These are phyloP conservation scores for Penicillium sclerotigenum DNA, from an alignment of 2,329 filamentous ascomycete genomes.

Conservation along the genomic window DNA sequence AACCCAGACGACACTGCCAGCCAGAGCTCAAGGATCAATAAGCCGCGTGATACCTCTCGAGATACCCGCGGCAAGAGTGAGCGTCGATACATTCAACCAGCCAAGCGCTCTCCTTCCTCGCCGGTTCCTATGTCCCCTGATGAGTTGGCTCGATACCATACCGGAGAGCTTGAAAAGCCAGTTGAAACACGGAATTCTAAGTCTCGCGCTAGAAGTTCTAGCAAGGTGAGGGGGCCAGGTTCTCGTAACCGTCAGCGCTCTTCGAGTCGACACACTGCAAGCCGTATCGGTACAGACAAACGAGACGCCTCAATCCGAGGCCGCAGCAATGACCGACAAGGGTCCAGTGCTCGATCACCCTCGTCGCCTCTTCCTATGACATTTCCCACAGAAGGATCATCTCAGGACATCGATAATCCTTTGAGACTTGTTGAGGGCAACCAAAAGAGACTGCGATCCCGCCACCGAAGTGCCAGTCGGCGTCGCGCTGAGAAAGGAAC, in stretches of 20 bases:
- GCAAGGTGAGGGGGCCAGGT: conserved; percentile 53
- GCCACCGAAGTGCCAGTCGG: conserved; percentile 52
- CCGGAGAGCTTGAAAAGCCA: conserved; percentile 44
- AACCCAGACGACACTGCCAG: conserved; percentile 44
- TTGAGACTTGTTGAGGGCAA: conserved; percentile 46
- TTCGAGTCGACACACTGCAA: conserved; percentile 43
- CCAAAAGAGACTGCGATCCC: conserved; percentile 46
- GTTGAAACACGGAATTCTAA: conserved; percentile 40
- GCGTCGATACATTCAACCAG: conserved; percentile 66
- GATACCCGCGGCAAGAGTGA: conserved; percentile 64
- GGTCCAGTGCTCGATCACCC: conserved; percentile 65
- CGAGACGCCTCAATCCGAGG: conserved; percentile 47
- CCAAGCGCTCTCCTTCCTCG: conserved; percentile 85
- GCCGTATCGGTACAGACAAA: conserved; percentile 32
- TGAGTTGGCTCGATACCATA: conserved; percentile 56
- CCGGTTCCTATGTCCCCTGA: conserved; percentile 93
- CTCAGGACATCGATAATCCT: conserved; percentile 63
- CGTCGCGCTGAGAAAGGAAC: conserved; percentile 43
- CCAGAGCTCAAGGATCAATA: conserved; percentile 50
- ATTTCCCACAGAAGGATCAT: conserved; percentile 44
- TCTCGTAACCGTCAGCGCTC: conserved; percentile 40
- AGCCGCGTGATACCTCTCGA: conserved; percentile 61
- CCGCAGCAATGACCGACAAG: conserved; percentile 60
- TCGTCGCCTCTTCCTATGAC: conserved; percentile 75
- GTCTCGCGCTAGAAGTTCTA: conserved; percentile 35